Conservation (phyloP, 2,329 filamentous ascomycete genomes). For the Aspergillus sp. region DNA sequence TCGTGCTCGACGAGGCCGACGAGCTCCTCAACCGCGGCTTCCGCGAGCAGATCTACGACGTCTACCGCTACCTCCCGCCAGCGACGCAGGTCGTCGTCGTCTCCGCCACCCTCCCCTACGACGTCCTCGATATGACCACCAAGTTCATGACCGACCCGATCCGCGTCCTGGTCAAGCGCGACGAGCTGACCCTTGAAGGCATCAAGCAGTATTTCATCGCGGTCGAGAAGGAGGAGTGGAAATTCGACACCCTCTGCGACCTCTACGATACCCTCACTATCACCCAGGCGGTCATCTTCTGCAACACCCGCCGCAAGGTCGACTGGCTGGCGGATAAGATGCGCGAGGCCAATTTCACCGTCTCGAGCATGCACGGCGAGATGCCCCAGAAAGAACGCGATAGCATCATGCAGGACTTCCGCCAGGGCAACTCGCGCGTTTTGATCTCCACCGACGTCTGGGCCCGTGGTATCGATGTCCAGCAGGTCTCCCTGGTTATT, state of each 20-base stretch:
- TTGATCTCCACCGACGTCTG: constrained; percentile 96
- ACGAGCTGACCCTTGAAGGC: constrained; percentile 93
- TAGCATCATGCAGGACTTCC: constrained; percentile 98
- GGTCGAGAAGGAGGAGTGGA: constrained; percentile 99
- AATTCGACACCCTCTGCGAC: constrained; percentile 96
- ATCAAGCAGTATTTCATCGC: constrained; percentile 99
- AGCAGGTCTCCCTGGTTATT: constrained; percentile 96
- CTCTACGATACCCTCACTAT: constrained; percentile 98
- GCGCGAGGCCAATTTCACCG: constrained; percentile 96
- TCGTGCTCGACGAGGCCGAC: constrained; percentile 67
- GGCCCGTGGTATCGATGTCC: constrained; percentile 97
- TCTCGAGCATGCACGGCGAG: constrained; percentile 97
- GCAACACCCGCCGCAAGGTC: constrained; percentile 97
- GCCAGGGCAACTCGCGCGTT: constrained; percentile 90
- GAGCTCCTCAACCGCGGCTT: constrained; percentile 87
- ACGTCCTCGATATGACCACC: constrained; percentile 97
- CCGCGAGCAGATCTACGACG: constrained; percentile 97
- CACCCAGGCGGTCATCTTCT: constrained; percentile 98
- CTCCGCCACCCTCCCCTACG: constrained; percentile 91
- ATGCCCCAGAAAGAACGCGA: constrained; percentile 98
- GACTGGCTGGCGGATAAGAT: constrained; percentile 99
- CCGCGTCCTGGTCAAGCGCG: constrained; percentile 94
- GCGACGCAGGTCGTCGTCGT: constrained; percentile 98
- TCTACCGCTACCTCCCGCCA: constrained; percentile 92
- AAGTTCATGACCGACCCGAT: constrained; percentile 99